phyloP scores from a whole-genome alignment of 257 asterid species.

The Solanum commersonii region DNA sequence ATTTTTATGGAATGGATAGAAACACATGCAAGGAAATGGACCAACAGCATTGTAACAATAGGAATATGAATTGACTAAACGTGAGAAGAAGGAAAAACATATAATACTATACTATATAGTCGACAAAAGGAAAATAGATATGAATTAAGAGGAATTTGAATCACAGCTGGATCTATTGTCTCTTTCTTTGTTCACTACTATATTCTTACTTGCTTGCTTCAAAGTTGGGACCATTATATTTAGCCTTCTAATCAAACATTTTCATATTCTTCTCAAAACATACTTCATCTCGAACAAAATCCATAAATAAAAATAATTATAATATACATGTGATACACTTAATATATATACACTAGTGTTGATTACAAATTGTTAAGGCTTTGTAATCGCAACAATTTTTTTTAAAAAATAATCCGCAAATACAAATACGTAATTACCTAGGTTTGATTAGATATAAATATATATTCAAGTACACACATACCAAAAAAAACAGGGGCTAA shows the following conservation, averaged over 20 bases:
- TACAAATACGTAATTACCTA: neutral
- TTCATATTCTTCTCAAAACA: neutral
- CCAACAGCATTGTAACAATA: conserved; percentile 24
- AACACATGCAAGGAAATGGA: neutral
- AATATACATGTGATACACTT: neutral
- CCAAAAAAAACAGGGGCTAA: neutral
- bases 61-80: conserved; percentile 20
- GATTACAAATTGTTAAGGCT: neutral
- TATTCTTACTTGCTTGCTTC: neutral
- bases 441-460: neutral
- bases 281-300: neutral
- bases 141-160: conserved; percentile 1
- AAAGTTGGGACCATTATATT: neutral
- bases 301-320: neutral
- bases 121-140: conserved; percentile 19
- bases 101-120: conserved; percentile 9
- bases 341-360: neutral
- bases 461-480: neutral
- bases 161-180: conserved; percentile 60
- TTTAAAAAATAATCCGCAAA: neutral
- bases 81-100: conserved; percentile 2
- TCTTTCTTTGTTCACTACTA: conserved; percentile 16
- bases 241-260: neutral
- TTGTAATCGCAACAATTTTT: neutral
- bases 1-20: neutral